phyloP scores from a whole-genome alignment of 352 stramenopile genomes.

The Pseudoperonospora humuli region DNA sequence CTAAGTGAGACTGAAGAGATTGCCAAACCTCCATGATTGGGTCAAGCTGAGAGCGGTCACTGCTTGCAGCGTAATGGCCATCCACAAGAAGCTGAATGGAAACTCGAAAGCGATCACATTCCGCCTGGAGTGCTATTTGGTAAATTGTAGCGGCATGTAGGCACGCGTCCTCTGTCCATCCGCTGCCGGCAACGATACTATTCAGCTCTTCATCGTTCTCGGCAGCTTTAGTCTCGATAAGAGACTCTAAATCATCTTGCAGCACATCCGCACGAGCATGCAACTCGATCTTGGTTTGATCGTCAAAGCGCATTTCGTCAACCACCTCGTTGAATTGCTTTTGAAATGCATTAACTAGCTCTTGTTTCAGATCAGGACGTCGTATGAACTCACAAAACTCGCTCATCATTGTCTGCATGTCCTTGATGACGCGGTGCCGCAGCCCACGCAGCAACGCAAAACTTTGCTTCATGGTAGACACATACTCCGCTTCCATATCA shows the following conservation, averaged over 20 bases:
- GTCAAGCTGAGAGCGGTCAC: slow-evolving; percentile 20
- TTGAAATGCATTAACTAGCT: too few relatives aligned
- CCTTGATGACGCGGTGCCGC: too few relatives aligned
- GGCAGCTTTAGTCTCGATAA: slow-evolving; percentile 34
- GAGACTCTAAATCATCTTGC: slow-evolving; percentile 47
- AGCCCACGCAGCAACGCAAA: too few relatives aligned
- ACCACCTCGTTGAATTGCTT: too few relatives aligned
- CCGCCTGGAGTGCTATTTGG: slow-evolving; percentile 51
- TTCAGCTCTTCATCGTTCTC: slow-evolving; percentile 44
- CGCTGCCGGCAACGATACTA: slow-evolving; percentile 34
- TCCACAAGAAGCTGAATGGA: slow-evolving; percentile 53
- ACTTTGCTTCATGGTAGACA: too few relatives aligned
- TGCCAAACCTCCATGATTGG: slow-evolving; percentile 28
- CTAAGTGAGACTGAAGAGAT: slow-evolving; percentile 16
- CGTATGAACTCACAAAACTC: too few relatives aligned
- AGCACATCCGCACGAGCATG: too few relatives aligned
- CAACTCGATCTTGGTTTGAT: too few relatives aligned
- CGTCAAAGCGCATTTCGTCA: too few relatives aligned
- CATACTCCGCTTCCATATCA: too few relatives aligned
- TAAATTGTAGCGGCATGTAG: slow-evolving; percentile 36
- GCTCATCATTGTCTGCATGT: too few relatives aligned
- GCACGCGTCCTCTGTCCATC: slow-evolving; percentile 52
- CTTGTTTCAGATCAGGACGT: too few relatives aligned
- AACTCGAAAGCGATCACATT: slow-evolving; percentile 64
- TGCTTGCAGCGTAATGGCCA: slow-evolving; percentile 40